Evolutionary conservation across 2,329 filamentous ascomycete species (phyloP).

Genomic region (Malbranchea cinnamomea): DNA sequence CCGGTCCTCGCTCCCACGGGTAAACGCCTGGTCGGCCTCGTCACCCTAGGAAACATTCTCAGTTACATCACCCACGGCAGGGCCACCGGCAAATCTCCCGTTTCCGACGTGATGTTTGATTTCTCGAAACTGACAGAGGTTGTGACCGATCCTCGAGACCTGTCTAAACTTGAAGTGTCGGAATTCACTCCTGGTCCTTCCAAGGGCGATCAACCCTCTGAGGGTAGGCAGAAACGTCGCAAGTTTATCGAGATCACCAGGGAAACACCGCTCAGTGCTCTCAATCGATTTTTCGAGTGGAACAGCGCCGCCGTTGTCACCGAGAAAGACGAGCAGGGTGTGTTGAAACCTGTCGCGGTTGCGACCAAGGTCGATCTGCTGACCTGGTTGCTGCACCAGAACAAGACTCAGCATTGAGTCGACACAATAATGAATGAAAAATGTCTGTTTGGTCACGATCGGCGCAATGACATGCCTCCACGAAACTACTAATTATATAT

Average conservation of each 20-base stretch:
- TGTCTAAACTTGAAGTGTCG: slow-evolving; percentile 16
- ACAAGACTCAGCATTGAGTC: slow-evolving; percentile 14
- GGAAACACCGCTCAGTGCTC: slow-evolving; percentile 66
- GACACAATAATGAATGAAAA: too few species aligned
- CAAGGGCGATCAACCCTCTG: slow-evolving; percentile 5
- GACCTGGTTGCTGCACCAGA: slow-evolving; percentile 71
- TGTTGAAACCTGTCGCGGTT: slow-evolving; percentile 67
- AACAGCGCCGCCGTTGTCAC: slow-evolving; percentile 93
- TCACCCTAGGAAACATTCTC: slow-evolving; percentile 88
- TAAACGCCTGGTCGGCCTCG: slow-evolving; percentile 68
- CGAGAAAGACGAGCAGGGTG: slow-evolving; percentile 47
- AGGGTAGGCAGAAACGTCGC: slow-evolving; percentile 35
- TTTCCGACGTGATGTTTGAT: slow-evolving; percentile 91
- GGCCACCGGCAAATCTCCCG: slow-evolving; percentile 55
- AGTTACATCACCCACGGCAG: slow-evolving; percentile 77
- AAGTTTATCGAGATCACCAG: slow-evolving; percentile 89
- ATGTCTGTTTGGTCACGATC: too few species aligned
- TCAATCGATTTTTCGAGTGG: slow-evolving; percentile 95
- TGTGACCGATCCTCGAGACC: slow-evolving; percentile 67
- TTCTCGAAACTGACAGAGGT: slow-evolving; percentile 79
- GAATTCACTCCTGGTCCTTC: not conserved
- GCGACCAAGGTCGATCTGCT: slow-evolving; percentile 95
- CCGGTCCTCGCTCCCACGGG: slow-evolving; percentile 63
- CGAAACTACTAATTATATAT: too few species aligned
- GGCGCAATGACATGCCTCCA: too few species aligned